Evolutionary conservation across 192 early-diverging fungal genomes (phyloP).

Genomic region (Rhizoclosmatium globosum): DNA sequence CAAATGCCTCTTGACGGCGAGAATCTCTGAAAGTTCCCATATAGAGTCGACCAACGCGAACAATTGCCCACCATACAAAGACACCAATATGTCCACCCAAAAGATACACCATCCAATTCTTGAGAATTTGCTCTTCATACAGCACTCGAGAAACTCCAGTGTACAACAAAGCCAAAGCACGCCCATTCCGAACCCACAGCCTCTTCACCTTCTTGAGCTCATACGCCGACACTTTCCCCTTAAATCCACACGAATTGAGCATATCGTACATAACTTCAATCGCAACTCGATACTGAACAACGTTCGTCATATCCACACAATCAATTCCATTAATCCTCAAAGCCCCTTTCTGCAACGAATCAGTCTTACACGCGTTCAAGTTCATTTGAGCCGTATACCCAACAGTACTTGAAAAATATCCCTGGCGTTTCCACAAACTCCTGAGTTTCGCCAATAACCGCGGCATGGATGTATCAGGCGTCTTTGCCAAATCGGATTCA

Average conservation of each 20-base stretch:
- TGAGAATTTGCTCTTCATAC: conserved; percentile 30
- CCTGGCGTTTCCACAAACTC: background rate
- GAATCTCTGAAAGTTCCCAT: conserved; percentile 32
- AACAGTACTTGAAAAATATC: conserved; percentile 5
- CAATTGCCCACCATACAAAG: conserved; percentile 9
- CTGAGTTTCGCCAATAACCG: background rate
- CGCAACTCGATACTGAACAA: conserved; percentile 13
- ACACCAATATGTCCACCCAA: background rate
- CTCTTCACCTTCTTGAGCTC: conserved; percentile 20
- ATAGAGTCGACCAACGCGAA: conserved; percentile 19
- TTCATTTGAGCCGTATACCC: background rate
- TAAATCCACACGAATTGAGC: conserved; percentile 6
- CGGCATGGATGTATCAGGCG: background rate
- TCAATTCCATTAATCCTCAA: conserved; percentile 33
- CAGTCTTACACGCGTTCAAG: background rate
- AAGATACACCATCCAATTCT: conserved; percentile 6
- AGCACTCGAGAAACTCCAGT: conserved; percentile 20
- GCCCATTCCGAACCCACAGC: conserved; percentile 24
- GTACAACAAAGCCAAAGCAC: conserved; percentile 10
- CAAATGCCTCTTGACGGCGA: conserved; percentile 32
- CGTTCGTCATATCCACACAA: conserved; percentile 36
- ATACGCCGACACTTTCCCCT: background rate
- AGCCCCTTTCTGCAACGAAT: background rate
- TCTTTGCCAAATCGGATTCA: conserved; percentile 5
- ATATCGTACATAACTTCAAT: conserved; percentile 16